Evolutionary conservation across 495 filamentous ascomycete genomes (phyloP).

Genomic region (Letharia columbiana): DNA sequence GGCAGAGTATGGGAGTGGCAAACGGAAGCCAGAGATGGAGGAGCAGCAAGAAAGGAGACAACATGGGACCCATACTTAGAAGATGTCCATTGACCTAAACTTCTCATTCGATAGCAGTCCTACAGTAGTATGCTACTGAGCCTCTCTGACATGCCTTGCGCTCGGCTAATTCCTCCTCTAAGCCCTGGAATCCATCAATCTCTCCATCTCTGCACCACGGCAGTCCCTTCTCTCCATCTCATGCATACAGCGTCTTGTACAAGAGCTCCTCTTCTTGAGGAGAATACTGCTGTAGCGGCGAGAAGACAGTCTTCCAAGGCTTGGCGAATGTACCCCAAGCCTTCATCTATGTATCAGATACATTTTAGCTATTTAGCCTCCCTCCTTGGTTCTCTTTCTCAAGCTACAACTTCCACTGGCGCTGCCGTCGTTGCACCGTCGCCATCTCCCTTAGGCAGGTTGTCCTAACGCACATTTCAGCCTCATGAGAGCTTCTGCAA

Average conservation of each 20-base stretch:
- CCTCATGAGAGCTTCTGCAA: background rate
- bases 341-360: background rate
- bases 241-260: background rate
- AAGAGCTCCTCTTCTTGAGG: background rate
- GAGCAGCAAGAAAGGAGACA: background rate
- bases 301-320: background rate
- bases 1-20: background rate
- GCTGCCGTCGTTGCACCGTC: conserved; percentile 7
- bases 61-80: background rate
- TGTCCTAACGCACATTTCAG: conserved; percentile 20
- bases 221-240: background rate
- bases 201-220: background rate
- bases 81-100: background rate
- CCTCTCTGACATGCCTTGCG: background rate
- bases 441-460: conserved; percentile 24
- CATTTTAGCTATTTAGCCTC: background rate
- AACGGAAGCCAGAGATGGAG: background rate
- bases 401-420: conserved; percentile 20
- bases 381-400: background rate
- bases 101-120: background rate
- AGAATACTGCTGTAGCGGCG: background rate
- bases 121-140: background rate
- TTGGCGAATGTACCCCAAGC: background rate
- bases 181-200: background rate
- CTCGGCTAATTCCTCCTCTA: background rate